Percentiles rank a stretch among this genome's conserved stretches.
Conservation (phyloP, 306 rosid genomes). For the Cucurbita argyrosperma region DNA sequence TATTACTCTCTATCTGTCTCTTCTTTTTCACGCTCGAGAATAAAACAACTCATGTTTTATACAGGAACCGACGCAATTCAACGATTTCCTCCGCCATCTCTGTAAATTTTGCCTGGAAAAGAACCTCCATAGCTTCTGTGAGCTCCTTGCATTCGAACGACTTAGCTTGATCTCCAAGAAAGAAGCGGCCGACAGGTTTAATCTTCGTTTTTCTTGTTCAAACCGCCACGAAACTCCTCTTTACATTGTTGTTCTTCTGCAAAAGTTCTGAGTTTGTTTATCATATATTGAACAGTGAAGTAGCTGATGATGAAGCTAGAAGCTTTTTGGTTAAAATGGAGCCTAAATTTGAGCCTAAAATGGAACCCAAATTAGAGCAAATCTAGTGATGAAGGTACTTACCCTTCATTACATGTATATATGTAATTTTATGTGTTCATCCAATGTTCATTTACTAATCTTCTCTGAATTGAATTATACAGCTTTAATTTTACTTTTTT, state of each 20-base stretch:
- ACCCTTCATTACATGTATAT: neutral
- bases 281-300: slow-evolving; percentile 39
- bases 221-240: neutral
- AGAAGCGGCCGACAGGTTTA: slow-evolving; percentile 77
- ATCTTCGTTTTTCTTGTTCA: neutral
- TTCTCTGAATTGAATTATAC: neutral
- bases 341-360: slow-evolving; percentile 11
- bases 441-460: neutral
- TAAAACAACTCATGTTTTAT: neutral
- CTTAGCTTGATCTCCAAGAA: slow-evolving; percentile 55
- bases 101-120: slow-evolving; percentile 22
- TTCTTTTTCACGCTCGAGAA: neutral
- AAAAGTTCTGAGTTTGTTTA: slow-evolving; percentile 3
- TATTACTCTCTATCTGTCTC: slow-evolving; percentile 2
- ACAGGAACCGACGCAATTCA: slow-evolving; percentile 89
- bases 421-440: neutral
- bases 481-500: too few relatives aligned
- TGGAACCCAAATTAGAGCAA: neutral
- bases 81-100: slow-evolving; percentile 44
- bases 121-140: slow-evolving; percentile 34
- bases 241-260: neutral
- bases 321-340: slow-evolving; percentile 51
- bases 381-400: neutral
- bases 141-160: slow-evolving; percentile 5
- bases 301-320: slow-evolving; percentile 62